Conservation (phyloP, 768 basidiomycete genomes). For the Russula virescens region DNA sequence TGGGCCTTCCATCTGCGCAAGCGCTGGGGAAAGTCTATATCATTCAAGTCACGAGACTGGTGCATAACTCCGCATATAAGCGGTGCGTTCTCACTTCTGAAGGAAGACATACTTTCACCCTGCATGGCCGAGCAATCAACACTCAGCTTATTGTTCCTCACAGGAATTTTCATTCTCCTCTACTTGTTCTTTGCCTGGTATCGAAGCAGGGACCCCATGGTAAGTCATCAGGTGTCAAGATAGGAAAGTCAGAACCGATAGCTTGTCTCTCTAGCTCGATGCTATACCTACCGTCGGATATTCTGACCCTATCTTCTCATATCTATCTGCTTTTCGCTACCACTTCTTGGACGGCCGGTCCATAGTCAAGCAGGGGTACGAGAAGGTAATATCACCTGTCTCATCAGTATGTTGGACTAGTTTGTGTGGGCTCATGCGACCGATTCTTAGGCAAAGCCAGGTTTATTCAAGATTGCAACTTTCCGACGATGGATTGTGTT, state of each 20-base stretch:
- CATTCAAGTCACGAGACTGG: too few species aligned
- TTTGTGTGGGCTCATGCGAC: neutral
- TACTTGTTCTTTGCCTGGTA: neutral
- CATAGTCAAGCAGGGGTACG: neutral
- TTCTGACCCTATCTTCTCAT: conserved; percentile 29
- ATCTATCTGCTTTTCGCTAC: conserved; percentile 4
- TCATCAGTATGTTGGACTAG: neutral
- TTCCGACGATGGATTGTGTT: neutral
- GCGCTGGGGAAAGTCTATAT: too few species aligned
- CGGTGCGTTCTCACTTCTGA: too few species aligned
- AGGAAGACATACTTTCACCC: too few species aligned
- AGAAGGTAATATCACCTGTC: neutral
- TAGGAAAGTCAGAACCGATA: too few species aligned
- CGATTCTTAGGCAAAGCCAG: neutral
- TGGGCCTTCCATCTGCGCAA: too few species aligned
- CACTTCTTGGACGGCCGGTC: neutral
- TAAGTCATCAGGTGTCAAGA: neutral
- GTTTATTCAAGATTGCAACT: neutral
- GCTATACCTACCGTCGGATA: conserved; percentile 31
- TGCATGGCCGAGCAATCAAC: neutral
- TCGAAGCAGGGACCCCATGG: neutral
- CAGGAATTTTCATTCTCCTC: neutral
- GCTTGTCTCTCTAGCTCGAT: neutral
- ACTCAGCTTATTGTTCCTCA: neutral
- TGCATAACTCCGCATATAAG: too few species aligned